phyloP scores from a whole-genome alignment of 1,139 yeast species.

The Citeromyces siamensis region DNA sequence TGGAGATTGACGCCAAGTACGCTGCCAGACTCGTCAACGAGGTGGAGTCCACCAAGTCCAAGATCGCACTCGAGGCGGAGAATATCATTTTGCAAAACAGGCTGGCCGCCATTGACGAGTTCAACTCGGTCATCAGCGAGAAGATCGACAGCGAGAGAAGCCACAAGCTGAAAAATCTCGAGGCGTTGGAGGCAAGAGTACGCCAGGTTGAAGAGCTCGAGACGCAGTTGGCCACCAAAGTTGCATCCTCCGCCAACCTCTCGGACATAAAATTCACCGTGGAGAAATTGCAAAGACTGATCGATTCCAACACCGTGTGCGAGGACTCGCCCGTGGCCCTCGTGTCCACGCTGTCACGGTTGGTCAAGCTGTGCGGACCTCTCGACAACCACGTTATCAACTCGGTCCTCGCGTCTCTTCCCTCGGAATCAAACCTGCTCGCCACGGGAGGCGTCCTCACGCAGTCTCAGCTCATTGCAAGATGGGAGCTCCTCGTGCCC shows the following conservation, averaged over 20 bases:
- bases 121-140: constrained; percentile 49
- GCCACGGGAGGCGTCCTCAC: constrained; percentile 33
- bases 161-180: constrained; percentile 64
- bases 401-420: constrained; percentile 23
- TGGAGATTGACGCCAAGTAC: constrained; percentile 51
- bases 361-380: constrained; percentile 17
- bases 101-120: constrained; percentile 59
- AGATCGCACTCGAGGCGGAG: constrained; percentile 62
- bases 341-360: constrained; percentile 17
- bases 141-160: constrained; percentile 72
- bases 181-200: constrained; percentile 45
- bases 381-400: constrained; percentile 16
- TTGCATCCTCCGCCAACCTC: constrained; percentile 41
- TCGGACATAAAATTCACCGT: constrained; percentile 46
- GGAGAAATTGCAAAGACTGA: constrained; percentile 34
- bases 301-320: constrained; percentile 7
- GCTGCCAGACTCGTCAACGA: constrained; percentile 49
- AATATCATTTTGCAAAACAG: constrained; percentile 67
- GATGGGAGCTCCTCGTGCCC: constrained; percentile 71
- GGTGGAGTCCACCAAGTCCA: constrained; percentile 54
- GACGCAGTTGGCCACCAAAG: constrained; percentile 40
- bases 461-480: constrained; percentile 52
- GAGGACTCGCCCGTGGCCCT: constrained; percentile 10
- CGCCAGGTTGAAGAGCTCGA: constrained; percentile 48
- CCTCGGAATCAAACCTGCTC: constrained; percentile 24